A percentile compares a stretch with the other conserved stretches of the same genome.
These are phyloP conservation scores for Tricladium varicosporioides DNA, from an alignment of 2,329 filamentous ascomycete genomes.

Conservation along the genomic window DNA sequence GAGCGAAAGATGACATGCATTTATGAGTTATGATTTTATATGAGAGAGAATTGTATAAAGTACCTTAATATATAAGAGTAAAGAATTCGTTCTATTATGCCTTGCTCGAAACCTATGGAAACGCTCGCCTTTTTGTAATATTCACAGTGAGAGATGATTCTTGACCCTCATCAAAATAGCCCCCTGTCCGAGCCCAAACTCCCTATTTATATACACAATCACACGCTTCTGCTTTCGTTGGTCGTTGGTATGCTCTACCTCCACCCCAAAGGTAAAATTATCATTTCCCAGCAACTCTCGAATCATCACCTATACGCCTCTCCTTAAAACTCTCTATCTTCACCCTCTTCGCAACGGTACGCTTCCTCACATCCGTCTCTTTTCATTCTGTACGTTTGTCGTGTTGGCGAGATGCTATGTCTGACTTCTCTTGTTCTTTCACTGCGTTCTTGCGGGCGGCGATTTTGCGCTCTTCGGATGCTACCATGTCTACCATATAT, in stretches of 20 bases:
- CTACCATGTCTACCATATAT: constrained; percentile 71
- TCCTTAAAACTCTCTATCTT: too few species aligned
- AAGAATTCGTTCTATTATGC: neutral
- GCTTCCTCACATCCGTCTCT: constrained; percentile 8
- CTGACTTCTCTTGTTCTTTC: constrained; percentile 51
- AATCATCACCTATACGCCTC: too few species aligned
- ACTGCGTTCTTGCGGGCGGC: constrained; percentile 38
- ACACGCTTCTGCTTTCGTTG: too few species aligned
- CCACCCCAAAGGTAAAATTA: too few species aligned
- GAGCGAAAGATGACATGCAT: constrained; percentile 1
- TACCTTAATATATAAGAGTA: neutral
- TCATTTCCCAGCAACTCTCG: too few species aligned
- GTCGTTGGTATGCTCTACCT: too few species aligned
- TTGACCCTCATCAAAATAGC: neutral
- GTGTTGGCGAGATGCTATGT: too few species aligned
- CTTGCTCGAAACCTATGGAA: too few species aligned
- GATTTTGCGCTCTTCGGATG: constrained; percentile 66
- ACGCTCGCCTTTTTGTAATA: neutral
- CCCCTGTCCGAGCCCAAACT: neutral
- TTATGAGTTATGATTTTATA: constrained; percentile 23
- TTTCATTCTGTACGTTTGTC: neutral
- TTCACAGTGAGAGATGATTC: neutral
- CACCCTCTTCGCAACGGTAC: too few species aligned
- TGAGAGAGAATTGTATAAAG: constrained; percentile 4
- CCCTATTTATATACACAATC: neutral